Conservation (phyloP, 805 yeast species). For the Candida manassasensis region DNA sequence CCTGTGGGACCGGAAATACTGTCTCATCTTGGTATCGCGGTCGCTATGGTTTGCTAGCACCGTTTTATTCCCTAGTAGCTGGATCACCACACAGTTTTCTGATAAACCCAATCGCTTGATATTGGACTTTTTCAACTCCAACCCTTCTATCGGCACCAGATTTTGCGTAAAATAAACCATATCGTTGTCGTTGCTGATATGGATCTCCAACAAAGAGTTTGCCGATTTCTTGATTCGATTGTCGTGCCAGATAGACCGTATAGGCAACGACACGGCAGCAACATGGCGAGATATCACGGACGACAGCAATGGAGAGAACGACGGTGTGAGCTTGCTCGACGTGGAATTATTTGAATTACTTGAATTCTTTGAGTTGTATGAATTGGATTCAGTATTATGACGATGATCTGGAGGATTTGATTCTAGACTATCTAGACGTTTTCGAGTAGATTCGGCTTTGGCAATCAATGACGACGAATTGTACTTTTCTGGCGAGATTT, state of each 20-base stretch:
- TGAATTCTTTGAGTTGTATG: background rate
- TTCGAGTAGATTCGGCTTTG: constrained; percentile 4
- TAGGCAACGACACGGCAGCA: background rate
- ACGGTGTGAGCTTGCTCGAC: background rate
- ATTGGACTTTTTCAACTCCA: constrained; percentile 7
- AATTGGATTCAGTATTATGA: background rate
- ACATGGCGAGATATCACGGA: background rate
- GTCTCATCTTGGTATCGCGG: constrained; percentile 9
- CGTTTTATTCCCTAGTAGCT: constrained; percentile 8
- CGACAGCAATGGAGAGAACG: background rate
- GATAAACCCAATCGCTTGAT: background rate
- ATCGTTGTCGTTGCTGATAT: constrained; percentile 9
- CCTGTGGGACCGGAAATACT: constrained; percentile 8
- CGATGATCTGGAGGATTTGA: constrained; percentile 2
- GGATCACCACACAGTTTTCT: constrained; percentile 9
- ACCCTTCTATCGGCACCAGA: constrained; percentile 7
- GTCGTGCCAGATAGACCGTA: background rate
- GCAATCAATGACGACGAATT: constrained; percentile 2
- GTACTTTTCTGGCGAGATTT: background rate
- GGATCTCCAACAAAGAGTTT: constrained; percentile 4
- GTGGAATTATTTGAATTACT: background rate
- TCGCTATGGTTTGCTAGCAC: constrained; percentile 10
- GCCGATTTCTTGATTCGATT: constrained; percentile 4
- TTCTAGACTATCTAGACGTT: constrained; percentile 3
- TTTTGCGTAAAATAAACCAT: constrained; percentile 9